phyloP scores from a whole-genome alignment of 2,329 filamentous ascomycete genomes.

The Fusarium transvaalense region DNA sequence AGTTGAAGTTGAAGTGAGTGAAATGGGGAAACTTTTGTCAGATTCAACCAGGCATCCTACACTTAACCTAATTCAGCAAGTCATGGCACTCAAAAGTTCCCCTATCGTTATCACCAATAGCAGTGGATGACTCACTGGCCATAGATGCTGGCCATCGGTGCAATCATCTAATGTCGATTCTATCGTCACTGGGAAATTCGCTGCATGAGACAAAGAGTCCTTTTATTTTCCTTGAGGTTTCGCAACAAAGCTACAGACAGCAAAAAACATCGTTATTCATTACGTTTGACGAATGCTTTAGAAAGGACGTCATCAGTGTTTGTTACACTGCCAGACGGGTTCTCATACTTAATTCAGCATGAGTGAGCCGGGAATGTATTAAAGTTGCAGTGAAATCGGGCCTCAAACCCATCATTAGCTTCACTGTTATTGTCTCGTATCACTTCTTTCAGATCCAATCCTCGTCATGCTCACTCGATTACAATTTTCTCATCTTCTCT shows the following conservation, averaged over 20 bases:
- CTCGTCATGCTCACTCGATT: slow-evolving; percentile 1
- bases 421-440: no score
- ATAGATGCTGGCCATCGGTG: not conserved
- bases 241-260: no score
- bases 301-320: no score
- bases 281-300: no score
- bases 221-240: no score
- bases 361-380: not conserved
- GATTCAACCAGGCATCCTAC: slow-evolving; percentile 5
- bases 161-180: not conserved
- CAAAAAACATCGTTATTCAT: no score
- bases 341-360: no score
- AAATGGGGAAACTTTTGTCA: not conserved
- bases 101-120: slow-evolving; percentile 7
- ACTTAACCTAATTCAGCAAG: slow-evolving; percentile 28
- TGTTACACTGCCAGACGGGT: no score
- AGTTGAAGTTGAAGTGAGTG: not conserved
- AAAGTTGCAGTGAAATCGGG: not conserved
- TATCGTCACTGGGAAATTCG: not conserved
- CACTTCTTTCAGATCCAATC: no score
- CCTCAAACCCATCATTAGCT: no score
- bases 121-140: not conserved
- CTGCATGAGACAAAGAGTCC: not conserved
- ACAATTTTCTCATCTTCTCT: slow-evolving; percentile 16
- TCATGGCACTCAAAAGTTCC: slow-evolving; percentile 1